These are phyloP conservation scores for Elsinoe ampelina DNA, from an alignment of 2,329 filamentous ascomycete species.

Conservation along the genomic window DNA sequence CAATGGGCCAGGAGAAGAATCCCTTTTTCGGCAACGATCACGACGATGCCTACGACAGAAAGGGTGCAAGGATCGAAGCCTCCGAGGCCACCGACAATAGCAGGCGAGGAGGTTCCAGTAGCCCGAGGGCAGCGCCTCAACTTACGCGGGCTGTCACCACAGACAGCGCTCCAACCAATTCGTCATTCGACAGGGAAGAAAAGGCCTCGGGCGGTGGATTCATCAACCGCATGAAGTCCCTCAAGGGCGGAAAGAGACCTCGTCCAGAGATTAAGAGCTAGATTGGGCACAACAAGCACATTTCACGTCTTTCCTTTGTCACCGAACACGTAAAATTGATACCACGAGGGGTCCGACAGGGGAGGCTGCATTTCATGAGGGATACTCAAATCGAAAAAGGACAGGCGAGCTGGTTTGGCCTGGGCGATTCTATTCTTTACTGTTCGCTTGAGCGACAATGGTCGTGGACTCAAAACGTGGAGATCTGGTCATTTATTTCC, in stretches of 20 bases:
- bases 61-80: slow-evolving; percentile 49
- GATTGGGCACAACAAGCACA: neutral
- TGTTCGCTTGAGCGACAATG: neutral
- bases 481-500: slow-evolving; percentile 1
- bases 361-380: no score
- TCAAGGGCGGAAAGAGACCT: slow-evolving; percentile 59
- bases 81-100: slow-evolving; percentile 30
- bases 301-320: neutral
- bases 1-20: slow-evolving; percentile 45
- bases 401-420: slow-evolving; percentile 7
- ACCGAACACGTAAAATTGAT: slow-evolving; percentile 4
- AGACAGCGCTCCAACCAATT: slow-evolving; percentile 19
- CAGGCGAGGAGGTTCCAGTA: slow-evolving; percentile 41
- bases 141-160: slow-evolving; percentile 57
- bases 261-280: slow-evolving; percentile 24
- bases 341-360: neutral
- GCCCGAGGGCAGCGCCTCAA: slow-evolving; percentile 43
- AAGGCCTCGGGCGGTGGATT: slow-evolving; percentile 51
- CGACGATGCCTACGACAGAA: slow-evolving; percentile 55
- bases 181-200: slow-evolving; percentile 28
- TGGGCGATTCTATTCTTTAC: neutral
- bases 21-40: slow-evolving; percentile 75
- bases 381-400: neutral
- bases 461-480: neutral
- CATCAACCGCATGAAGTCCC: slow-evolving; percentile 68